Base-by-base conservation (phyloP, 495 filamentous ascomycete genomes). In the Poronia punctata region DNA sequence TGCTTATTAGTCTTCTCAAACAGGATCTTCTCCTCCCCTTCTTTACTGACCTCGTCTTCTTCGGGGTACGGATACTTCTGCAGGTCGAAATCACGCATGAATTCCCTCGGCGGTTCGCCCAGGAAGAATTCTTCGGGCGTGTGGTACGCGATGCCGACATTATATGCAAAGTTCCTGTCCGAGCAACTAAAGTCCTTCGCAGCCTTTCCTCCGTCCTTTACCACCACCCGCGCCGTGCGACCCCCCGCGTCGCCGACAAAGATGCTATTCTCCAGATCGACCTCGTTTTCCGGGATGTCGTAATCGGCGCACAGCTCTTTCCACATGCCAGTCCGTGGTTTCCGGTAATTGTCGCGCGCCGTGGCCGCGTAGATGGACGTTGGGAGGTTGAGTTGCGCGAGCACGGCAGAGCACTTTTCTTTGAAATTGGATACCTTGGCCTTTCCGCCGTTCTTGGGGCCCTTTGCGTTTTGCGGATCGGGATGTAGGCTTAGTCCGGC, bases 81-180 rank as follows among this genome's bases (percentile, higher is more conserved):
- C 3, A 67, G 76, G 40, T 95, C 78, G 46, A 96, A 95, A 1
- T 75, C 65, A 28, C 82, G 68, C 4, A 59, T 56, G 47, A 84
- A 85, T 2, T 79, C 70, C 36, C 77, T 66, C 0, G 81, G 69
- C 14, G 68, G 45, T 42, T 84, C 72, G 1, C 72, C 68, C 11
- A 92, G 70, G 53, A 95, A 97, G 66, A 82, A 93, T 53, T 95
- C 89, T 50, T 97, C 93, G 0, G 92, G 90, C 0, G 88, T 94
- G 38, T 79, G 64, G 58, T 88, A 99, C 12, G 67, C 51, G 46
- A 97, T 80, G 0, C 82, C 81, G 4, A 87, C 66, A 54, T 97
- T 97, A 7, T 75, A 64, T 16, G 93, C 88, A 42, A 95, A 83
- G 40, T 93, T 82, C 22, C 86, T 73, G 62, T 95, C 92, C 17